phyloP scores from a whole-genome alignment of 768 basidiomycete species.

The Boletus reticuloceps region DNA sequence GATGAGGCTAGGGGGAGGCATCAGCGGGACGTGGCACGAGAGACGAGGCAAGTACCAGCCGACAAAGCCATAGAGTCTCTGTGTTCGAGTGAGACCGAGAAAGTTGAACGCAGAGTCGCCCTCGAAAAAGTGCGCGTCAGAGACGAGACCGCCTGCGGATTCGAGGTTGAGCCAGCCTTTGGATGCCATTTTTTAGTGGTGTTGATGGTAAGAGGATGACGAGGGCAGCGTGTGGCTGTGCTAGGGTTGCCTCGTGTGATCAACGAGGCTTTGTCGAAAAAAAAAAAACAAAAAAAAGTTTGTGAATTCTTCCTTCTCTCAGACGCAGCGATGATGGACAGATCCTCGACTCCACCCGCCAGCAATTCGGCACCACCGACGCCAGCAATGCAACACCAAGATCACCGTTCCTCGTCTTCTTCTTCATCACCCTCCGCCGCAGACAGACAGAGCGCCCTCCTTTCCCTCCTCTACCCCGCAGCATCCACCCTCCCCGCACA shows the following conservation, averaged over 20 bases:
- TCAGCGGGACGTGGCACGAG: not conserved
- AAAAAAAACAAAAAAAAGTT: not conserved
- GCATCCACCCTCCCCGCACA: conserved; percentile 36
- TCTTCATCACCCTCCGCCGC: conserved; percentile 33
- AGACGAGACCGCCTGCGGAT: conserved; percentile 54
- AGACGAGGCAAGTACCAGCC: conserved; percentile 55
- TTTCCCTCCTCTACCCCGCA: conserved; percentile 62
- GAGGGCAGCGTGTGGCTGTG: conserved; percentile 10
- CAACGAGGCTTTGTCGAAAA: conserved; percentile 21
- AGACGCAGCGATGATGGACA: too few species aligned
- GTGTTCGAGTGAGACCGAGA: conserved; percentile 73
- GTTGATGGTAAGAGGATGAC: too few species aligned
- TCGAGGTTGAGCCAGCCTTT: conserved; percentile 91
- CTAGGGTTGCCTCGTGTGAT: conserved; percentile 22
- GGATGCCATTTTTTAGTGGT: conserved; percentile 26
- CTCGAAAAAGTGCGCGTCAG: conserved; percentile 83
- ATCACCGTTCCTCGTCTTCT: conserved; percentile 29
- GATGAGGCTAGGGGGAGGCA: conserved; percentile 48
- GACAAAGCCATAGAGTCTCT: conserved; percentile 82
- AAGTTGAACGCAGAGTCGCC: conserved; percentile 85
- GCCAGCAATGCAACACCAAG: conserved; percentile 31
- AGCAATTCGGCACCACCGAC: conserved; percentile 42
- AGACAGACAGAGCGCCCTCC: conserved; percentile 73
- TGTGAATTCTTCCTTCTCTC: not conserved
- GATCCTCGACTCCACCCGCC: too few species aligned